Evolutionary conservation across 2,329 filamentous ascomycete genomes (phyloP), one percentile per base, ranked within the genome.

Genomic region (Fusarium tjaetaba): DNA sequence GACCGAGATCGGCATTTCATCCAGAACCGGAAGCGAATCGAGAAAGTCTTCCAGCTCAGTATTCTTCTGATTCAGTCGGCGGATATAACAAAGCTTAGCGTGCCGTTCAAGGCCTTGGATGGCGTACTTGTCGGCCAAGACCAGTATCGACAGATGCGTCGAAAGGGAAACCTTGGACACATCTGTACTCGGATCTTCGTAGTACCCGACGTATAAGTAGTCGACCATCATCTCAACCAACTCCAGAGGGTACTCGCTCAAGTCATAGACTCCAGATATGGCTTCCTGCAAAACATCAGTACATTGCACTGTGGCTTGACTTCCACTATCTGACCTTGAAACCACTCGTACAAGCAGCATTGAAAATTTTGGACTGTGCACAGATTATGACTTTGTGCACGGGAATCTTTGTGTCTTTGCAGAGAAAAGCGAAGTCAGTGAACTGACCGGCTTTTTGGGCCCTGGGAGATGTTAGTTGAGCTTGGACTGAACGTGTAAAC

Each of bases 211-310:
- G n/a, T 51, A 51, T 8, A 51, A 10, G 16, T 51, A 20, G 16
- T 51, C 30, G 16, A 20, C 48, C 48, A 51, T 51, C 48, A 5
- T 34, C 16, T 34, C 48, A 6, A 34, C 30, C 2, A 4, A 11
- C 34, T 20, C n/a, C 16, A 51, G 11, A 9, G 30, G 16, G 16
- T 11, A 68, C 10, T 34, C 48, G n/a, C 11, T 53, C 13, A 46
- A 39, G 46, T 53, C 34, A 62, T 61, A 71, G 7, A 42, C 64
- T 13, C 43, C 36, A 10, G 68, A 61, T 2, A 7, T 42, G 34
- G 63, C 49, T 51, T 70, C 66, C 61, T 71, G 6, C 14, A 9
- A 16, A n/a, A 1, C 9, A 15, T 65, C 5, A 68, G 42, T 20
- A 32, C n/a, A 24, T 53, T 15, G 2, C 4, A 9, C 14, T 18